phyloP scores from a whole-genome alignment of 495 filamentous ascomycete species.

The Durotheca rogersii region DNA sequence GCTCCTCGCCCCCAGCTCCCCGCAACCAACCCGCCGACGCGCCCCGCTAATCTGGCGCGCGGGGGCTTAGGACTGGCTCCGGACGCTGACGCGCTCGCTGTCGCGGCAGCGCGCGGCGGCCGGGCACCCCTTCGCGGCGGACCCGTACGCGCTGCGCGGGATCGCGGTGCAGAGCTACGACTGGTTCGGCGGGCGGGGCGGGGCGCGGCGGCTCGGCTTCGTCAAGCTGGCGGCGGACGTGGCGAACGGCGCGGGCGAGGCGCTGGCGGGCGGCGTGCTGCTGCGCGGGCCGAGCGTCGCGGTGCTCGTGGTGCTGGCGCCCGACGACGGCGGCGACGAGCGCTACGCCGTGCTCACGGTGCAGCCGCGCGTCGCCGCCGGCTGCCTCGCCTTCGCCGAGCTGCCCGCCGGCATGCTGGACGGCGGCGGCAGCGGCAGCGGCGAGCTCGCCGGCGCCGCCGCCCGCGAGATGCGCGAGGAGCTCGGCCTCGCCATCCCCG shows the following conservation, averaged over 20 bases:
- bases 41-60: too few species aligned
- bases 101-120: conserved; percentile 55
- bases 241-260: conserved; percentile 61
- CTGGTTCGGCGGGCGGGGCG: conserved; percentile 60
- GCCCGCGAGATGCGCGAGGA: conserved; percentile 85
- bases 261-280: conserved; percentile 75
- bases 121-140: conserved; percentile 66
- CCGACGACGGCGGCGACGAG: conserved; percentile 62
- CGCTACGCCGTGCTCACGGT: conserved; percentile 76
- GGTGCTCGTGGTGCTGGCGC: conserved; percentile 78
- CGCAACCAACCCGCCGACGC: too few species aligned
- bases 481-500: conserved; percentile 59
- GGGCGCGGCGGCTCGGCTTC: conserved; percentile 63
- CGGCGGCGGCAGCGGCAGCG: conserved; percentile 64
- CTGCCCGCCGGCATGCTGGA: conserved; percentile 92
- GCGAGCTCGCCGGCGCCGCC: conserved; percentile 74
- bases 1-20: too few species aligned
- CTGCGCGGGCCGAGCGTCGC: conserved; percentile 78
- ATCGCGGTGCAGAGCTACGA: conserved; percentile 76
- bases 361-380: conserved; percentile 80
- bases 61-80: conserved; percentile 60
- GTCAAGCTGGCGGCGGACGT: conserved; percentile 71
- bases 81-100: conserved; percentile 65
- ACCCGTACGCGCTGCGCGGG: conserved; percentile 68
- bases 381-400: conserved; percentile 72